These are phyloP conservation scores for Picea abies DNA, from an alignment of 83 land plant species.

Conservation along the genomic window DNA sequence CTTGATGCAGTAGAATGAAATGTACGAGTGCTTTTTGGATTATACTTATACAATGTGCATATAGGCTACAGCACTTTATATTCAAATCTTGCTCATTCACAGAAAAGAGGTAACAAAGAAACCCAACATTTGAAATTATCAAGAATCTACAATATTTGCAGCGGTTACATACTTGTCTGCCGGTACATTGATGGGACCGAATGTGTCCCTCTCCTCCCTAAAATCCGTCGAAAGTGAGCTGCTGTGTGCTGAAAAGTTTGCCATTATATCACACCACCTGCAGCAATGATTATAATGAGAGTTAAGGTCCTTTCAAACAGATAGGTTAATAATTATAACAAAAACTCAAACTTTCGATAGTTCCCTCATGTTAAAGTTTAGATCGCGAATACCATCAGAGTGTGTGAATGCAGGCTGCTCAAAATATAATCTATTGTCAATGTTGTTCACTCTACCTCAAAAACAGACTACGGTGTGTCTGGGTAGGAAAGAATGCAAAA, in stretches of 20 bases:
- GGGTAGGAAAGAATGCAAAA: too few relatives aligned
- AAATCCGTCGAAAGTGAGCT: conserved; percentile 11
- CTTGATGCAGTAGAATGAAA: too few relatives aligned
- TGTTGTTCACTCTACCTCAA: too few relatives aligned
- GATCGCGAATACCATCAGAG: too few relatives aligned
- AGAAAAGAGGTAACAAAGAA: conserved; percentile 21
- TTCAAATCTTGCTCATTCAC: conserved; percentile 75
- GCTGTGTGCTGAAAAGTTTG: conserved; percentile 15
- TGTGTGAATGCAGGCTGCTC: too few relatives aligned
- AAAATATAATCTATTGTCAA: too few relatives aligned
- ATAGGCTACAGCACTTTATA: background rate
- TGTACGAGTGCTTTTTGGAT: too few relatives aligned
- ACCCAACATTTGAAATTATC: too few relatives aligned
- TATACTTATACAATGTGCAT: background rate
- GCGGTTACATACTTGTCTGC: conserved; percentile 55
- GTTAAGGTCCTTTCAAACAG: background rate
- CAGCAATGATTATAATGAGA: background rate
- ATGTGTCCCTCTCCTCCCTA: conserved; percentile 89
- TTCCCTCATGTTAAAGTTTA: background rate
- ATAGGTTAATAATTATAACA: too few relatives aligned
- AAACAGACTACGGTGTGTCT: too few relatives aligned
- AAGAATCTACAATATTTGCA: too few relatives aligned
- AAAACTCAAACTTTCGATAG: too few relatives aligned
- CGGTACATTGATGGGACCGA: conserved; percentile 90
- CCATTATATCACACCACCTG: conserved; percentile 13